phyloP scores from a whole-genome alignment of 768 basidiomycete genomes.

The Krasilnikovozyma curviuscula region DNA sequence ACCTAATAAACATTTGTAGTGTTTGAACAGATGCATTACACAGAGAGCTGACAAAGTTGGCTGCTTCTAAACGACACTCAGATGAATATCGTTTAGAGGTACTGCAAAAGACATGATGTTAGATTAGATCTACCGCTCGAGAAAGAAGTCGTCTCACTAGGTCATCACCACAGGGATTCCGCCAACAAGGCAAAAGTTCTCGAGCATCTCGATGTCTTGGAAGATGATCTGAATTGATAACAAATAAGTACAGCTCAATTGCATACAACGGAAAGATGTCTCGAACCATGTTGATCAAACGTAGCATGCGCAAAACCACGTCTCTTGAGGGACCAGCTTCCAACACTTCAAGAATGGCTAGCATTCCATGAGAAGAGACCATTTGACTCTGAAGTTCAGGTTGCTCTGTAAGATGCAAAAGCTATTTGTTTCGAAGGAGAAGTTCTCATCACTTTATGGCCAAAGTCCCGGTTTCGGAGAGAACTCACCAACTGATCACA shows the following conservation, averaged over 20 bases:
- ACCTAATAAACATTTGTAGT: constrained; percentile 98
- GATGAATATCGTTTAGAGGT: constrained; percentile 85
- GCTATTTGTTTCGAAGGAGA: background rate
- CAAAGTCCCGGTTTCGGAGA: no score
- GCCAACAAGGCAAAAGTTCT: constrained; percentile 71
- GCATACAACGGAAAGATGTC: constrained; percentile 14
- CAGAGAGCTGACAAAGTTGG: constrained; percentile 76
- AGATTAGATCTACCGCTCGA: background rate
- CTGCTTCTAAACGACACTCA: constrained; percentile 86
- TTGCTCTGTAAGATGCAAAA: constrained; percentile 32
- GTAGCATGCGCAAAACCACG: constrained; percentile 62
- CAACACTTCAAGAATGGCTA: constrained; percentile 80
- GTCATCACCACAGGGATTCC: constrained; percentile 94
- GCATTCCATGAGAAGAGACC: constrained; percentile 81
- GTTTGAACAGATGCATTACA: constrained; percentile 86
- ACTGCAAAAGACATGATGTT: constrained; percentile 9
- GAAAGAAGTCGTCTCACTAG: constrained; percentile 24
- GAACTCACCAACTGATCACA: constrained; percentile 68
- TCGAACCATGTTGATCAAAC: constrained; percentile 67
- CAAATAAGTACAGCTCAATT: background rate
- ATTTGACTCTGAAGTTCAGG: constrained; percentile 76
- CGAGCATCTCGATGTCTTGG: constrained; percentile 62
- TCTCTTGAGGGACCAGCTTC: constrained; percentile 74
- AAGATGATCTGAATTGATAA: constrained; percentile 30
- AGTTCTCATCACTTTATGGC: no score